Base-by-base conservation (phyloP, 2,329 filamentous ascomycete genomes). In the Curvularia hawaiiensis region DNA sequence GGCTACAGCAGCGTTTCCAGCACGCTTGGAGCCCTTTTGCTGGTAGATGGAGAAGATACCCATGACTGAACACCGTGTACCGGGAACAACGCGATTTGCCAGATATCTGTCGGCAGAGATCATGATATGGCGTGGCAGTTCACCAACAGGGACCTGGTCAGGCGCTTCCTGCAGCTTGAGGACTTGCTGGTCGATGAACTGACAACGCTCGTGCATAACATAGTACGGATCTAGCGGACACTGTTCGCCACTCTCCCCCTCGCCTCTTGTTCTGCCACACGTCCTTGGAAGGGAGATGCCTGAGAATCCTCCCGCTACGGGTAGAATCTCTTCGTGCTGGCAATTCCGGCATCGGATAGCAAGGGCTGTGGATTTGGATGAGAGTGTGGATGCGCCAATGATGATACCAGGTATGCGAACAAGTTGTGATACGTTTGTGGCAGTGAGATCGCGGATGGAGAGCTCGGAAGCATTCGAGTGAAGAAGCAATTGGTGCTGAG, bases 41-140 rank as follows among this genome's bases (percentile, higher is more conserved):
- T 97, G 92, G 77, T 97, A 99, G 71, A 98, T 98, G 30, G 94
- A 97, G 80, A 97, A 99, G 33, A 99, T 92, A 20, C 95, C 95
- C 86, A 95, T 98, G 18, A 99, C 85, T 3, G 92, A 96, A 76
- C 95, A 99, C 74, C 94, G 85, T 50, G 94, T 96, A 30, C 95
- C 95, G 6, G 95, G 95, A 3, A 99, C 93, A 3, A 99, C 95
- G 50, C 92, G 87, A 74, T 99, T 99, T 11, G 94, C 95, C 46
- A 99, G 82, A 73, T 98, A 97, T 52, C 95, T 86, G 73, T 99
- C 95, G n/a, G 95, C 95, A 0, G 93, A 96, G 60, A 99, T 91
- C 60, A 98, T 85, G 45, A 99, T 96, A 69, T 99, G 95, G 41
- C 95, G 85, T 3, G 95, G 95, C 49, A 99, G 81, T 78, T 99